Percentiles rank a stretch among this genome's conserved stretches.
These are phyloP conservation scores for Arabidopsis hybrid DNA, from an alignment of 441 rosid genomes.

Conservation along the genomic window DNA sequence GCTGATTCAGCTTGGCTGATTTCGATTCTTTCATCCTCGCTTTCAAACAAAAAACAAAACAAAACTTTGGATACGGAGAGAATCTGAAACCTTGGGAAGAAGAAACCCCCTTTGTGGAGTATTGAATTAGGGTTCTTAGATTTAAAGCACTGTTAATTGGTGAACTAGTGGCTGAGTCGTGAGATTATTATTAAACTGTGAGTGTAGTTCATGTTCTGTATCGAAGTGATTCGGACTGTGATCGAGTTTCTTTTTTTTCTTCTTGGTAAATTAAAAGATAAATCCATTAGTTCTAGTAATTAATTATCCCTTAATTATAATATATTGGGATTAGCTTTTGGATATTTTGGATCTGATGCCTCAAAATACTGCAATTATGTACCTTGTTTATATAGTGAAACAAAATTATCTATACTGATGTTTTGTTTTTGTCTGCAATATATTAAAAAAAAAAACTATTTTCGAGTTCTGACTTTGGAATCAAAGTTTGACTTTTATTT, in stretches of 20 bases:
- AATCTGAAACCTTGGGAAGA: slow-evolving; percentile 19
- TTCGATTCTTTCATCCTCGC: slow-evolving; percentile 75
- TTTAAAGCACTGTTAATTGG: background rate
- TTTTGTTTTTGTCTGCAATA: background rate
- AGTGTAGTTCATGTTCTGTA: slow-evolving; percentile 16
- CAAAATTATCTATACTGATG: background rate
- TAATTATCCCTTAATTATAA: no score
- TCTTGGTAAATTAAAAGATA: background rate
- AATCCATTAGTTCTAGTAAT: no score
- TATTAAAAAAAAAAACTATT: no score
- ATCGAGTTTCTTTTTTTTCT: background rate
- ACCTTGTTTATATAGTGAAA: no score
- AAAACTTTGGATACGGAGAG: slow-evolving; percentile 15
- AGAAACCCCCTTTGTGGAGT: background rate
- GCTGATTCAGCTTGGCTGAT: slow-evolving; percentile 60
- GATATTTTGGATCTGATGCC: slow-evolving; percentile 18
- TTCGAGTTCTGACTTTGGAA: no score
- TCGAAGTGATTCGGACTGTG: background rate
- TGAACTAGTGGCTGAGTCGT: slow-evolving; percentile 20
- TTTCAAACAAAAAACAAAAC: background rate
- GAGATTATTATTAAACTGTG: slow-evolving; percentile 26
- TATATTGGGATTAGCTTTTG: background rate
- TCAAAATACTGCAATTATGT: slow-evolving; percentile 1
- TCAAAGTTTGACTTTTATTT: no score
- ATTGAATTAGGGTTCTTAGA: background rate